Evolutionary conservation across 2,329 filamentous ascomycete genomes (phyloP), one percentile per base, ranked within the genome.

Genomic region (Penicillium freii): DNA sequence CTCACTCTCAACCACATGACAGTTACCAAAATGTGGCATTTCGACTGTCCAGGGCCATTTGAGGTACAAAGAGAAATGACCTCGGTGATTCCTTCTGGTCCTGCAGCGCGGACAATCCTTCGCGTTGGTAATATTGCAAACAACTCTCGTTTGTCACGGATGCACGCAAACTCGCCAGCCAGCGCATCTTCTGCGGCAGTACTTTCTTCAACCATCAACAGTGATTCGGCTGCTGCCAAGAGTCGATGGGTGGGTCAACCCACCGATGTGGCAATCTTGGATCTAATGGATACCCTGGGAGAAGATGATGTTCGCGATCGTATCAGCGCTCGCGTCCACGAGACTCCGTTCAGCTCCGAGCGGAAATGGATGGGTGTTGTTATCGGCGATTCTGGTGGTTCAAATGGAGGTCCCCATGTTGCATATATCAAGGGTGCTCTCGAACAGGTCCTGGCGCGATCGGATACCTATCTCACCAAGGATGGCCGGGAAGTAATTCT

Each of bases 361-460:
- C 85, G 93, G 56, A 99, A 99, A 75, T 99, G 93, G 93, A 99
- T 99, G 95, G 95, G 95, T 34, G 92, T 97, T 29, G 89, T 92
- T 2, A 90, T 97, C 65, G 86, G 86, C 33, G 75, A 73, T 56
- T 69, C 77, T 43, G 79, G 81, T 23, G 81, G 85, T 47, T 80
- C 80, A 29, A 79, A 53, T 17, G 78, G 79, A 53, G 87, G 89
- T 38, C 86, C 87, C 60, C 90, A 96, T 68, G 87, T 91, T 63
- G 92, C 91, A 0, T 99, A 97, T 73, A 90, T 97, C 78, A 99
- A 99, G 73, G 95, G 94, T 33, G 91, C 94, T 34, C 82, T 97
- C 40, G 94, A 99, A 74, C 89, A 88, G 72, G 84, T 99, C 23
- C 78, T 99, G 6, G 86, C 86, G 55, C 86, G 90, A 50, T 99